Base-by-base conservation (phyloP, 2,329 filamentous ascomycete species). In the Aspergillus proliferans region DNA sequence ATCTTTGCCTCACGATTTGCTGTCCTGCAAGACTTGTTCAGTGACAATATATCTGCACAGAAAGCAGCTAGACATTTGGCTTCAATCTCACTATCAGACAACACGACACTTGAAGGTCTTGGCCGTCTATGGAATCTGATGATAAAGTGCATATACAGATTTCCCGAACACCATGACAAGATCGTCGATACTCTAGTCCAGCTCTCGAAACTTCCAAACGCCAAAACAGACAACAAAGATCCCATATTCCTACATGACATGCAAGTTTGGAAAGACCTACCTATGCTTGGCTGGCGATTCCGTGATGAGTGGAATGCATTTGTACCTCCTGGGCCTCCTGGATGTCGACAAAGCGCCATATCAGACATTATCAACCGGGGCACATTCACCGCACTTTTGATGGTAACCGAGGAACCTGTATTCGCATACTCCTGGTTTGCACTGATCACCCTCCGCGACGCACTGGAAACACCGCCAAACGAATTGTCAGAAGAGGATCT, bases 201-300 rank as follows among this genome's bases (percentile, higher is more conserved):
- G 7, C 15, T 49, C 1, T 38, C 50, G 21, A 24, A 43, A 4
- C 39, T 49, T 5, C 50, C 50, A 3, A 44, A 47, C 10, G 40
- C 38, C 19, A 43, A 15, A 19, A 34, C 22, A 6, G 28, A 26
- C 14, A n/a, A 47, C 4, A 21, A 12, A 2, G 24, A 44, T 34
- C 44, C 30, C 3, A 9, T 48, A 3, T 42, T n/a, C 10, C 19
- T 50, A 1, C 6, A 54, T 28, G 40, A 46, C 12, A 54, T 45
- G 49, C 28, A 30, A n/a, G 40, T 56, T 2, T 56, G 54, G 54
- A 47, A 40, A 18, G 50, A 53, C 21, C 22, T 56, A 1, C 54
- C 50, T 0, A 45, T 47, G 36, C 46, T 56, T 15, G 50, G 52
- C 18, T 54, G 49, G 52, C 41, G 46, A 9, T 34, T 52, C 45